Evolutionary conservation across 208 protist species (phyloP), one percentile per base, ranked within the genome.

Genomic region (Hexamita inflata): DNA sequence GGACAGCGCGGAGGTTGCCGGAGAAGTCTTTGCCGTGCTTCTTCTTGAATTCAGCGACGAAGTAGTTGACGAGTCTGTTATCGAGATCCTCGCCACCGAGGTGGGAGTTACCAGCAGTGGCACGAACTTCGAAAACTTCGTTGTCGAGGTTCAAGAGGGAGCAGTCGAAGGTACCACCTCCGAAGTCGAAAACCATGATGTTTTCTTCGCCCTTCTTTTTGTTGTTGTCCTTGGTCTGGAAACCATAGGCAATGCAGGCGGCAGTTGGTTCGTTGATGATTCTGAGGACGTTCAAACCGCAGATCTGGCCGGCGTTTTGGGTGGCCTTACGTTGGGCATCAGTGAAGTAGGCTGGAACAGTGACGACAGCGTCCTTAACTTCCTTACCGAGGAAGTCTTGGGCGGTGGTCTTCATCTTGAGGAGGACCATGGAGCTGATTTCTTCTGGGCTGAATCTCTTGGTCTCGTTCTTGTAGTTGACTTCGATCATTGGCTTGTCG

Each of bases 261-360:
- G 95, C 94, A 38, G 96, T 99, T 40, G 96, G 95, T 88, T 99
- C 96, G 89, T 99, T 99, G 85, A 99, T 97, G 85, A 99, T 98
- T 82, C 96, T 90, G 62, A 96, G 78, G 30, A 98, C 93, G 57
- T 98, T 90, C 11, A 95, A 66, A 32, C 91, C 90, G 34, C 89
- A 77, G 74, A 93, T 93, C 53, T 77, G 79, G 58, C 88, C 90
- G 58, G 90, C 90, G 78, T 94, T 89, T 76, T 92, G 92, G 57
- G 90, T 94, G 59, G 91, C 89, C 78, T 90, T 85, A 61, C 91
- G 78, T 82, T 94, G 91, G 15, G 87, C 81, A 80, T 93, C 92
- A 84, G 95, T 94, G 88, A 97, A 97, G 86, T 97, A 96, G 65
- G 93, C 92, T 59, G 90, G 90, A 77, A 87, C 84, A 57, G 75